phyloP scores from a whole-genome alignment of 1,284 basidiomycete genomes.

The Amylostereum areolatum region DNA sequence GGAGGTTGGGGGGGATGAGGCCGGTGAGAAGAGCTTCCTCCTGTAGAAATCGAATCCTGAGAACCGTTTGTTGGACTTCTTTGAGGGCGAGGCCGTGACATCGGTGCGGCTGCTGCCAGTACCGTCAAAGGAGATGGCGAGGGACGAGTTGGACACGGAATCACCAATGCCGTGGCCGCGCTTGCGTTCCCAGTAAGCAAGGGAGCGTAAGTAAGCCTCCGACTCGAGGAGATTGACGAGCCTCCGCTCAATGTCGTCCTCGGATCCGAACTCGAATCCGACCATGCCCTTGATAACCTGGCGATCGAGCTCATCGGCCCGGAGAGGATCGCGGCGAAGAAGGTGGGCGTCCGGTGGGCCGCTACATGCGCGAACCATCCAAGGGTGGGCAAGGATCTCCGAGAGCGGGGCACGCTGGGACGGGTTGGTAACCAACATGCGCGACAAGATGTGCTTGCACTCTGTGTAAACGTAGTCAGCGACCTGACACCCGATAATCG shows the following conservation, averaged over 20 bases:
- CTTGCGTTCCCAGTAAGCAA: slow-evolving; percentile 76
- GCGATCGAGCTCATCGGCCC: slow-evolving; percentile 80
- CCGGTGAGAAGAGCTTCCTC: slow-evolving; percentile 79
- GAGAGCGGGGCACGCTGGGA: slow-evolving; percentile 73
- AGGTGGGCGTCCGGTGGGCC: slow-evolving; percentile 81
- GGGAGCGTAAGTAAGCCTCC: slow-evolving; percentile 71
- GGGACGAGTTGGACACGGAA: slow-evolving; percentile 57
- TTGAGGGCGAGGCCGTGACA: slow-evolving; percentile 35
- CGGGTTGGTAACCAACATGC: slow-evolving; percentile 98
- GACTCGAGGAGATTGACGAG: slow-evolving; percentile 73
- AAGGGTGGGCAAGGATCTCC: slow-evolving; percentile 90
- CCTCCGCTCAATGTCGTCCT: slow-evolving; percentile 78
- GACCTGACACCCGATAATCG: background rate
- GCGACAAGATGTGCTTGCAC: slow-evolving; percentile 89
- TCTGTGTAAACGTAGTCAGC: slow-evolving; percentile 42
- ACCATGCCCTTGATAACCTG: slow-evolving; percentile 89
- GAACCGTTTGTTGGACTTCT: slow-evolving; percentile 64
- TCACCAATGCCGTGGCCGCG: slow-evolving; percentile 45
- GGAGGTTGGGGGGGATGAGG: slow-evolving; percentile 51
- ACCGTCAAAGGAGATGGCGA: slow-evolving; percentile 61
- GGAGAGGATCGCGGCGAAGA: slow-evolving; percentile 83
- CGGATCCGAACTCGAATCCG: slow-evolving; percentile 93
- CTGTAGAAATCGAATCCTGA: slow-evolving; percentile 95
- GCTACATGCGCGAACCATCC: slow-evolving; percentile 90
- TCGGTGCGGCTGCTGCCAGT: slow-evolving; percentile 23